phyloP scores from a whole-genome alignment of 768 basidiomycete genomes.

The Cantharellus anzutake region DNA sequence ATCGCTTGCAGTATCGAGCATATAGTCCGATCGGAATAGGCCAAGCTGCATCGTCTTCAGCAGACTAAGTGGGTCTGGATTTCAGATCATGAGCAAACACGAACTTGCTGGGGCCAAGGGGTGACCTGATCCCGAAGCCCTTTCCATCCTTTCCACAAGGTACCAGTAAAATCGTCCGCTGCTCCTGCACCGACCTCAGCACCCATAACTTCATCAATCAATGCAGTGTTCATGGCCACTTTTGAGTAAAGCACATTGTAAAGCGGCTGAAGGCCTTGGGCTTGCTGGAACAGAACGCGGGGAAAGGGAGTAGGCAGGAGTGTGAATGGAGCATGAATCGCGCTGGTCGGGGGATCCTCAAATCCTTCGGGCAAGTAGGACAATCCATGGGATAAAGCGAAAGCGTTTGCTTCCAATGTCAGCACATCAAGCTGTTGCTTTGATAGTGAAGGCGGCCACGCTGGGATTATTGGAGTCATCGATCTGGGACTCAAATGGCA shows the following conservation, averaged over 20 bases:
- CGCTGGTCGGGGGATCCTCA: slow-evolving; percentile 34
- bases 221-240: slow-evolving; percentile 57
- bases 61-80: not conserved
- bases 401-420: slow-evolving; percentile 50
- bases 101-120: slow-evolving; percentile 27
- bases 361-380: slow-evolving; percentile 46
- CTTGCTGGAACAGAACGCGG: slow-evolving; percentile 42
- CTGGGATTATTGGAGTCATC: too few relatives aligned
- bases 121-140: slow-evolving; percentile 40
- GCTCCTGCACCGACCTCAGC: slow-evolving; percentile 53
- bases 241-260: slow-evolving; percentile 81
- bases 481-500: too few relatives aligned
- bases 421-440: slow-evolving; percentile 39
- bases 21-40: slow-evolving; percentile 86
- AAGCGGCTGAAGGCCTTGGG: slow-evolving; percentile 42
- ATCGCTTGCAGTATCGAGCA: slow-evolving; percentile 26
- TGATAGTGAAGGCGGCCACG: slow-evolving; percentile 60
- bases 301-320: slow-evolving; percentile 82
- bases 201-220: slow-evolving; percentile 74
- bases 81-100: slow-evolving; percentile 4
- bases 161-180: slow-evolving; percentile 73
- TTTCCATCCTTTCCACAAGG: slow-evolving; percentile 79
- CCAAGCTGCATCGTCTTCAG: slow-evolving; percentile 66
- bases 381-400: slow-evolving; percentile 69
- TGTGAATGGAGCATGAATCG: slow-evolving; percentile 79